phyloP scores from a whole-genome alignment of 148 eudicot genomes.

The Cornus kousa region DNA sequence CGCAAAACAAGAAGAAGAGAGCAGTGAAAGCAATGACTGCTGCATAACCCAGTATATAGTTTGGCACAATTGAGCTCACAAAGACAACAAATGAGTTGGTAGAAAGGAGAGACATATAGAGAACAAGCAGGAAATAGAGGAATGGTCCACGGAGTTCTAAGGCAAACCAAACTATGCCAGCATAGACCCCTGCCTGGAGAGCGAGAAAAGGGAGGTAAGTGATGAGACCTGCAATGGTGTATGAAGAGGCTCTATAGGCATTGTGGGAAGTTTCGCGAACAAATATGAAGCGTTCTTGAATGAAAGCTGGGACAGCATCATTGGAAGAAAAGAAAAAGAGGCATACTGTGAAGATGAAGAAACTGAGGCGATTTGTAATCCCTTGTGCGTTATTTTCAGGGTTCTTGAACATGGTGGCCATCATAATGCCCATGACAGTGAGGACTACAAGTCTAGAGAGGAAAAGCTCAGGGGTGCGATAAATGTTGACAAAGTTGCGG shows the following conservation, averaged over 20 bases:
- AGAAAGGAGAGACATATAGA: conserved; percentile 42
- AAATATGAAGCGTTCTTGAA: conserved; percentile 48
- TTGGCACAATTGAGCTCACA: conserved; percentile 51
- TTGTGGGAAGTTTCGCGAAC: conserved; percentile 45
- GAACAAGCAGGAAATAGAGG: conserved; percentile 37
- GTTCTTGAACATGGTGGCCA: conserved; percentile 48
- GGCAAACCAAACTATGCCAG: conserved; percentile 40
- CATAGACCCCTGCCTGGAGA: conserved; percentile 42
- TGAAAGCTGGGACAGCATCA: conserved; percentile 51
- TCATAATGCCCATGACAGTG: conserved; percentile 45
- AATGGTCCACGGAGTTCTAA: conserved; percentile 36
- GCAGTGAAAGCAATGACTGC: conserved; percentile 59
- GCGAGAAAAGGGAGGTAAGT: conserved; percentile 49
- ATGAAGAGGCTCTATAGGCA: conserved; percentile 52
- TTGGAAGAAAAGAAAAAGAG: conserved; percentile 55
- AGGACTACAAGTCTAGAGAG: conserved; percentile 43
- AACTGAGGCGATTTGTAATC: conserved; percentile 43
- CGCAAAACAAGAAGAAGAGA: conserved; percentile 50
- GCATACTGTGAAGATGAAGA: conserved; percentile 57
- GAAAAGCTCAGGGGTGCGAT: conserved; percentile 49
- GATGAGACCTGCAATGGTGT: conserved; percentile 38
- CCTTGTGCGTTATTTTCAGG: conserved; percentile 34
- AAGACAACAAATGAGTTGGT: conserved; percentile 58
- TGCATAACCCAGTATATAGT: conserved; percentile 45
- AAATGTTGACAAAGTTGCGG: conserved; percentile 45